phyloP scores from a whole-genome alignment of 73 alveolate species.

The Tetrahymena thermophila region DNA sequence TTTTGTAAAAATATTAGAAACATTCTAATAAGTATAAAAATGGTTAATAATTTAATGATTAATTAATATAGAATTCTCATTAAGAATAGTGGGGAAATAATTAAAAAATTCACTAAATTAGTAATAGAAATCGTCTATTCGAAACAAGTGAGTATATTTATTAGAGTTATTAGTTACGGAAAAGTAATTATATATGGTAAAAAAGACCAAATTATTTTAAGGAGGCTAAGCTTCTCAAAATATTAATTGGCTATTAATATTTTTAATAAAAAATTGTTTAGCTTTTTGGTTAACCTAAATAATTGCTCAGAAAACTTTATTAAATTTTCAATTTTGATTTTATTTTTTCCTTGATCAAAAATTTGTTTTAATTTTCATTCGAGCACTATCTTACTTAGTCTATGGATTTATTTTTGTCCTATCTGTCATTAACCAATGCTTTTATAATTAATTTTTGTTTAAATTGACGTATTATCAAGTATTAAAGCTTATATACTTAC shows the following conservation, averaged over 20 bases:
- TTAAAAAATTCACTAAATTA: no score
- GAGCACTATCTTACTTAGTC: neutral
- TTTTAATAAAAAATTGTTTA: neutral
- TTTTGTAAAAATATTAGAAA: no score
- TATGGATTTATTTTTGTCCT: no score
- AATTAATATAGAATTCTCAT: no score
- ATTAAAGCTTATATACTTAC: no score
- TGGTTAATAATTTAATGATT: no score
- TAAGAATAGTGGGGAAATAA: no score
- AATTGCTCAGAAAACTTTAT: neutral
- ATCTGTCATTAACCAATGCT: neutral
- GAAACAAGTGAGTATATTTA: neutral
- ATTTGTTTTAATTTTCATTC: neutral
- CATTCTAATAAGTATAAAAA: no score
- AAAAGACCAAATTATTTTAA: neutral
- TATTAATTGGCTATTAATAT: neutral
- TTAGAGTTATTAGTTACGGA: neutral
- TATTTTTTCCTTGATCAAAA: no score
- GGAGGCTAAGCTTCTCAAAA: neutral
- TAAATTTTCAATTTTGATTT: neutral
- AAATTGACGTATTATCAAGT: neutral
- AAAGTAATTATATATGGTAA: no score
- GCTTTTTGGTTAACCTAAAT: neutral
- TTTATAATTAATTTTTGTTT: no score
- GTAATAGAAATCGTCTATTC: neutral